A percentile compares a stretch with the other conserved stretches of the same genome.
Evolutionary conservation across 1,284 basidiomycete genomes (phyloP).

Genomic region (Microbotryum silenes-acaulis): DNA sequence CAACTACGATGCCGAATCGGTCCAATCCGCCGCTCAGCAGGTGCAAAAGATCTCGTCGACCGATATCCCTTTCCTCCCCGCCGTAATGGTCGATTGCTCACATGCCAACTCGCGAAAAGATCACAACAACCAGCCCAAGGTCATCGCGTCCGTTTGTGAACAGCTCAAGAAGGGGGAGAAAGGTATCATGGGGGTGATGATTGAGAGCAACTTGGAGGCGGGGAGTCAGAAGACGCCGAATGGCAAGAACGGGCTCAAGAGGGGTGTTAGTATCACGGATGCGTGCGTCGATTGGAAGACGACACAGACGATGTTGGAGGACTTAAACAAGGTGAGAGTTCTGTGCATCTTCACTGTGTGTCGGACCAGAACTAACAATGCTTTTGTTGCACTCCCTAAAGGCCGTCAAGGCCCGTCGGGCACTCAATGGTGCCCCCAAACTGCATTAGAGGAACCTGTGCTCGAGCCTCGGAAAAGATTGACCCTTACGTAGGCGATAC

Average conservation of each 20-base stretch:
- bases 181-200: conserved; percentile 89
- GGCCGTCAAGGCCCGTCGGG: conserved; percentile 9
- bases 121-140: conserved; percentile 76
- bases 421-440: not conserved
- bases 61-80: conserved; percentile 23
- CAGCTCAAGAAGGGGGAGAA: conserved; percentile 71
- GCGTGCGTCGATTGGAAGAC: conserved; percentile 85
- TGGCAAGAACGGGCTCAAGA: conserved; percentile 56
- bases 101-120: conserved; percentile 87
- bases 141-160: conserved; percentile 63
- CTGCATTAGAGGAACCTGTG: not conserved
- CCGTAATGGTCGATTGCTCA: conserved; percentile 34
- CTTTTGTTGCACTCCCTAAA: not conserved
- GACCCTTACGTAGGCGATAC: no score
- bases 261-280: conserved; percentile 72
- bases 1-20: conserved; percentile 69
- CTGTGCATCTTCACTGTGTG: no score
- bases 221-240: conserved; percentile 75
- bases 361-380: not conserved
- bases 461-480: not conserved
- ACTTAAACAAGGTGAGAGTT: conserved; percentile 36
- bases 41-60: conserved; percentile 56
- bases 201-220: conserved; percentile 85
- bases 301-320: conserved; percentile 47
- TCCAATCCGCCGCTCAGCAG: conserved; percentile 59